Base-by-base conservation (phyloP, 805 yeast species). In the Suhomyces prunicola region DNA sequence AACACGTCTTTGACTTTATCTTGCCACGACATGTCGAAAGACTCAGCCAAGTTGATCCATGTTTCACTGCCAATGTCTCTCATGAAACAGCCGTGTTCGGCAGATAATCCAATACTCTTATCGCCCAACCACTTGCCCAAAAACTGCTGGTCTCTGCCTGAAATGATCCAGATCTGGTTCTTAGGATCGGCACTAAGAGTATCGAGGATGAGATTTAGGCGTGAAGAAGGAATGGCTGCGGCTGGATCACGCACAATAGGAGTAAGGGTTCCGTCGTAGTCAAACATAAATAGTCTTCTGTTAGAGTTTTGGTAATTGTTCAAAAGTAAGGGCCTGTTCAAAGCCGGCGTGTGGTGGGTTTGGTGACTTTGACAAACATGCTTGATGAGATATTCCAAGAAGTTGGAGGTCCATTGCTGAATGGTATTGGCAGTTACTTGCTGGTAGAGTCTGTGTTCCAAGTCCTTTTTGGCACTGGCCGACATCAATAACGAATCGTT, bases 51-150 rank as follows among this genome's bases (percentile, higher is more conserved):
- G 64, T 94, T 94, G 33, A 83, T 81, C 99, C 99, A 94, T 12
- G 78, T 70, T 12, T 72, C 69, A 1, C 77, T 64, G 8, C 84
- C 84, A n/a, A 86, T 80, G 58, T 82, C 86, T 65, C 87, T 88
- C 80, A 93, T 81, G 64, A 94, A 94, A 64, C 97, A 93, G 6
- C 99, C 99, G 68, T 94, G 99, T 66, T 94, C 99, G 0, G 99
- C 98, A 54, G 96, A 86, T 50, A 94, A 77, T 1, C 97, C 97
- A 33, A 94, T 73, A 52, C 81, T 76, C 57, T 79, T 79, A 2
- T 79, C 63, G 6, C 97, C 97, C 56, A 92, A 74, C 94, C 97
- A 91, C 70, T 85, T 83, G 57, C 88, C 96, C 62, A 94, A 78
- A 64, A 94, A 94, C 48, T 77, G 82, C 72, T 89, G 96, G 69